Conservation (phyloP, 1,284 basidiomycete species). For the Vanrija sp. region DNA sequence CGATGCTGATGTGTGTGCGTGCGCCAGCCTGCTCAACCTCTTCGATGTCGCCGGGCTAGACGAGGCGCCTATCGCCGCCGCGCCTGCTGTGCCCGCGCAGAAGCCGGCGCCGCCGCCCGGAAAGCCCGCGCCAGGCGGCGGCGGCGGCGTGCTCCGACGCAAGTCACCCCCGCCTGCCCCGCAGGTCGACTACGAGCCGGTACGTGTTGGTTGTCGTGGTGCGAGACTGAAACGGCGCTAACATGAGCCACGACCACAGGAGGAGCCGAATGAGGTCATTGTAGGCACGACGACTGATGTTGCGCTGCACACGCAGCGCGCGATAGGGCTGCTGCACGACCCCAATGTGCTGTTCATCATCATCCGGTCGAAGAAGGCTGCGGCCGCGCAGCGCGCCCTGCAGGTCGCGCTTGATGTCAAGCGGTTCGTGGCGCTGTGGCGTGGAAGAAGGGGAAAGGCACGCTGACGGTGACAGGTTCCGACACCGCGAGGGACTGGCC, state of each 20-base stretch:
- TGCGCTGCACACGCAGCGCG: constrained; percentile 33
- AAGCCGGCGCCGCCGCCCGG: too few relatives aligned
- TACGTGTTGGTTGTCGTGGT: neutral
- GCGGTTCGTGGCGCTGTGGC: constrained; percentile 8
- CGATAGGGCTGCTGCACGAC: constrained; percentile 39
- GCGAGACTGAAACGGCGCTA: neutral
- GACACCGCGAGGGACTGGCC: constrained; percentile 39
- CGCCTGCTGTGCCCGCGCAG: too few relatives aligned
- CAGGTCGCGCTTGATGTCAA: constrained; percentile 43
- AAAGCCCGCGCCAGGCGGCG: too few relatives aligned
- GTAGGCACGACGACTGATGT: constrained; percentile 33
- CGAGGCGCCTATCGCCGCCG: constrained; percentile 16
- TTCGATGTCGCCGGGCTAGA: constrained; percentile 18
- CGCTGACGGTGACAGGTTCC: constrained; percentile 19
- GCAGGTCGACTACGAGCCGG: constrained; percentile 33
- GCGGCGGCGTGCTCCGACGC: neutral
- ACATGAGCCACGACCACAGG: constrained; percentile 13
- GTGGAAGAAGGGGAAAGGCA: neutral
- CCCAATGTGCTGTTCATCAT: constrained; percentile 39
- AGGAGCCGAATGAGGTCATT: constrained; percentile 46
- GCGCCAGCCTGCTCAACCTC: neutral
- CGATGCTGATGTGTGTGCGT: too few relatives aligned
- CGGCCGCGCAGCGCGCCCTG: constrained; percentile 36
- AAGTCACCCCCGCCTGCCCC: neutral
- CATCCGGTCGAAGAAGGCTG: constrained; percentile 33